Conservation (phyloP, 2,329 filamentous ascomycete species). For the Beauveria caledonica region DNA sequence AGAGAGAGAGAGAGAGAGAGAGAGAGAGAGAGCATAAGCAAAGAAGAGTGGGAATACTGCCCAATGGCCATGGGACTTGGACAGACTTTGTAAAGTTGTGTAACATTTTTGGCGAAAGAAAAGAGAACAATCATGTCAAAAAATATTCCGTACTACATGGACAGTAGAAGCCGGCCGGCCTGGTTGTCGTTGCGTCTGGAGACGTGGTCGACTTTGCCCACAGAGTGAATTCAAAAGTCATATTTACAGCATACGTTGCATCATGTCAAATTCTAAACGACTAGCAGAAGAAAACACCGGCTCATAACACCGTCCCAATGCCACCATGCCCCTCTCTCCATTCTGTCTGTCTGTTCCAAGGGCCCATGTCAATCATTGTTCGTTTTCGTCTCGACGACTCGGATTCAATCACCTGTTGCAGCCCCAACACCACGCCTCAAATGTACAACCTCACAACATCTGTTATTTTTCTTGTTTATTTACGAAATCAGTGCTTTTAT, state of each 20-base stretch:
- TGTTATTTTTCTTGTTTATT: conserved; percentile 13
- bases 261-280: background rate
- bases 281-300: background rate
- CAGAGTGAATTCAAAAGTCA: background rate
- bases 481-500: conserved; percentile 37
- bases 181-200: background rate
- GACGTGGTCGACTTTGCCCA: background rate
- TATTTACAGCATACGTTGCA: conserved; percentile 2
- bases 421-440: conserved; percentile 6
- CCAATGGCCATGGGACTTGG: background rate
- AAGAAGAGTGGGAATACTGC: background rate
- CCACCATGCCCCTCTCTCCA: background rate
- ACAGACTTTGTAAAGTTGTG: conserved; percentile 6
- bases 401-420: background rate
- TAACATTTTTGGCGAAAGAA: background rate
- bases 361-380: background rate
- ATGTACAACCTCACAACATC: conserved; percentile 14
- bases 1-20: background rate
- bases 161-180: background rate
- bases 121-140: background rate
- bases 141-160: background rate
- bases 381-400: background rate
- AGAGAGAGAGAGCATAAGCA: background rate
- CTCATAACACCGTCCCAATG: conserved; percentile 8
- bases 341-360: background rate